Conservation (phyloP, 768 basidiomycete genomes). For the Kwoniella sp. region DNA sequence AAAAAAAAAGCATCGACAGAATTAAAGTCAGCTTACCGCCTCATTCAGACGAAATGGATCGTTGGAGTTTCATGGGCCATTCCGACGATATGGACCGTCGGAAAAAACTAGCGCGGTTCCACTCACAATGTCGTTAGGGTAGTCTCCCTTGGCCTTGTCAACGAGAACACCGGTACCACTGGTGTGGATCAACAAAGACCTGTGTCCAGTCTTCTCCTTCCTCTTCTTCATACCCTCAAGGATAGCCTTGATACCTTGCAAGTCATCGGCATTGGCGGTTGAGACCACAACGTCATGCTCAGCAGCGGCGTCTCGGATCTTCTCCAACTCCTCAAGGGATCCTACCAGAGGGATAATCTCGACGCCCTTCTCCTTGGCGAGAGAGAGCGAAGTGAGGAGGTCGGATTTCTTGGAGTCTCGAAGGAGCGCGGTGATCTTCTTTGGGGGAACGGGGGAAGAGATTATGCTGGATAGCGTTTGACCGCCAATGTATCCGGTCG, state of each 20-base stretch:
- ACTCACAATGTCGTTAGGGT: slow-evolving; percentile 44
- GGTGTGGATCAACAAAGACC: slow-evolving; percentile 52
- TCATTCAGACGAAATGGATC: too few species aligned
- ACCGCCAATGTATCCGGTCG: slow-evolving; percentile 26
- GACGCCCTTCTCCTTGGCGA: slow-evolving; percentile 23
- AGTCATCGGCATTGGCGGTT: slow-evolving; percentile 50
- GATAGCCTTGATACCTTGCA: slow-evolving; percentile 42
- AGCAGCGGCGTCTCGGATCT: slow-evolving; percentile 36
- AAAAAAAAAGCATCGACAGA: too few species aligned
- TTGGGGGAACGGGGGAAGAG: slow-evolving; percentile 29
- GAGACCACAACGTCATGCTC: slow-evolving; percentile 48
- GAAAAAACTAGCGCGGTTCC: neutral
- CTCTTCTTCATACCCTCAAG: slow-evolving; percentile 47
- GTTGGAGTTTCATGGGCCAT: too few species aligned
- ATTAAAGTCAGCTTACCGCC: too few species aligned
- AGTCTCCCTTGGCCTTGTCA: slow-evolving; percentile 46
- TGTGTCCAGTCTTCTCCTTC: slow-evolving; percentile 50
- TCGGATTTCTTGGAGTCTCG: slow-evolving; percentile 41
- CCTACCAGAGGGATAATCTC: slow-evolving; percentile 40
- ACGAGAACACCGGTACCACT: slow-evolving; percentile 48
- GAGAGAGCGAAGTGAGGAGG: slow-evolving; percentile 32
- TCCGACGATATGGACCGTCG: neutral
- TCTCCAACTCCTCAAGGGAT: slow-evolving; percentile 44
- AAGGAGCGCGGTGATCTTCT: slow-evolving; percentile 41
- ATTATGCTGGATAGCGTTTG: slow-evolving; percentile 16